phyloP scores from a whole-genome alignment of 257 asterid genomes.

The Rehmannia glutinosa region DNA sequence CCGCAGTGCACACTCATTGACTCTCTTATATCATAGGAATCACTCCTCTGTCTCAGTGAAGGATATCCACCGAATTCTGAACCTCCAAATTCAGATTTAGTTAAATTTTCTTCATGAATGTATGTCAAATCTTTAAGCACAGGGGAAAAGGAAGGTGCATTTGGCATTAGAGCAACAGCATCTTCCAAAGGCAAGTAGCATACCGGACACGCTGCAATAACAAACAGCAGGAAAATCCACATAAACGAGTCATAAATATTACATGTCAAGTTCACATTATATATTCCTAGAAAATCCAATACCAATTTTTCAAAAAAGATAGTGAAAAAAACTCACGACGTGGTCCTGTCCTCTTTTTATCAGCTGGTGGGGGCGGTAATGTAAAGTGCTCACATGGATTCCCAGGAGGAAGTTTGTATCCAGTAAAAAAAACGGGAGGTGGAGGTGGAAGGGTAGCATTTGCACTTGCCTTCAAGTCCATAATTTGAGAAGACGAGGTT shows the following conservation, averaged over 20 bases:
- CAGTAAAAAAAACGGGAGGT: conserved; percentile 41
- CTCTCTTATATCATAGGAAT: conserved; percentile 60
- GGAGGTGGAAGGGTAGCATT: conserved; percentile 16
- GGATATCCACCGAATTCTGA: conserved; percentile 81
- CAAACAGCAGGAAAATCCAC: conserved; percentile 5
- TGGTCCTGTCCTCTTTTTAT: conserved; percentile 73
- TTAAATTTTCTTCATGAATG: conserved; percentile 47
- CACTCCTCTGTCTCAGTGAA: conserved; percentile 53
- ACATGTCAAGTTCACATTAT: background rate
- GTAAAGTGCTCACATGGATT: conserved; percentile 66
- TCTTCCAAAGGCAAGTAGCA: conserved; percentile 76
- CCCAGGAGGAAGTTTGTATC: conserved; percentile 74
- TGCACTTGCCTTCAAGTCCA: conserved; percentile 13
- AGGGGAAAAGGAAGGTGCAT: conserved; percentile 62
- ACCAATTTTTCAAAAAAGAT: background rate
- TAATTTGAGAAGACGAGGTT: background rate
- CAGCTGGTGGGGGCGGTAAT: conserved; percentile 82
- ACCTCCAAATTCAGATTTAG: conserved; percentile 72
- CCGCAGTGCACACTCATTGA: conserved; percentile 75
- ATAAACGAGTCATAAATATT: background rate
- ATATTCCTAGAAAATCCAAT: background rate
- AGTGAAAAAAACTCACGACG: conserved; percentile 51
- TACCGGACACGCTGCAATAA: conserved; percentile 70
- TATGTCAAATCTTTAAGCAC: conserved; percentile 48
- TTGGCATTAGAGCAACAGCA: conserved; percentile 54